A percentile compares a stretch with the other conserved stretches of the same genome.
These are phyloP conservation scores for Cryptococcus sp. DNA, from an alignment of 1,284 basidiomycete genomes.

Conservation along the genomic window DNA sequence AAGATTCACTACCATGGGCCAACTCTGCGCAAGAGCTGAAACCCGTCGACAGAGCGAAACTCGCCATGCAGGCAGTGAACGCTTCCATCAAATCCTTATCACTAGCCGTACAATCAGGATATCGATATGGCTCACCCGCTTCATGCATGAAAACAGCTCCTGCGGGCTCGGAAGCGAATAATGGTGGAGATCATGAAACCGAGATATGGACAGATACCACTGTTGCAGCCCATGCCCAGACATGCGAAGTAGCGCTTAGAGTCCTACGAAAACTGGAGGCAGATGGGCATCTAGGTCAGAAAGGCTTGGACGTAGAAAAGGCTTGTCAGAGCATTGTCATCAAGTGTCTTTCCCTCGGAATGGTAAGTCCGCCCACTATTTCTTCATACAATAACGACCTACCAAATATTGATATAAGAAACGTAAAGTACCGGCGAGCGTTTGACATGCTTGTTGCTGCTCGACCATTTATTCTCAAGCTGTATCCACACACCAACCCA, in stretches of 20 bases:
- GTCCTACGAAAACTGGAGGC: slow-evolving; percentile 27
- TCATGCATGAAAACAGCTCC: slow-evolving; percentile 5
- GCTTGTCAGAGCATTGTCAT: slow-evolving; percentile 21
- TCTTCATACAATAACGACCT: too few relatives aligned
- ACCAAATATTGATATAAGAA: too few relatives aligned
- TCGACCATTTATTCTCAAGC: slow-evolving; percentile 19
- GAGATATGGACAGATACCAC: slow-evolving; percentile 23
- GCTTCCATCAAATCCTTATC: slow-evolving; percentile 14
- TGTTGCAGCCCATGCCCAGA: slow-evolving; percentile 12
- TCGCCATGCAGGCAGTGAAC: slow-evolving; percentile 26
- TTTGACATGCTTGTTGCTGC: slow-evolving; percentile 23
- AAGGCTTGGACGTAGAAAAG: slow-evolving; percentile 35
- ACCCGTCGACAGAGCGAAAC: slow-evolving; percentile 12
- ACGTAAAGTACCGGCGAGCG: slow-evolving; percentile 19
- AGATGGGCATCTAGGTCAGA: slow-evolving; percentile 14
- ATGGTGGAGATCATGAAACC: background rate
- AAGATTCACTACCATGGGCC: slow-evolving; percentile 18
- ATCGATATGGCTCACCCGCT: slow-evolving; percentile 11
- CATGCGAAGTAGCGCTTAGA: slow-evolving; percentile 16
- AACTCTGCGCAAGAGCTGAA: background rate
- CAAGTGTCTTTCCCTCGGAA: slow-evolving; percentile 27
- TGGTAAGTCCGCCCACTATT: slow-evolving; percentile 27
- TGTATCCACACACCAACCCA: slow-evolving; percentile 22
- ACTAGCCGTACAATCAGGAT: slow-evolving; percentile 21
- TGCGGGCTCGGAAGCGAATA: background rate